A percentile compares a stretch with the other conserved stretches of the same genome.
These are phyloP conservation scores for Babesia ovata DNA, from an alignment of 169 alveolate genomes.

Conservation along the genomic window DNA sequence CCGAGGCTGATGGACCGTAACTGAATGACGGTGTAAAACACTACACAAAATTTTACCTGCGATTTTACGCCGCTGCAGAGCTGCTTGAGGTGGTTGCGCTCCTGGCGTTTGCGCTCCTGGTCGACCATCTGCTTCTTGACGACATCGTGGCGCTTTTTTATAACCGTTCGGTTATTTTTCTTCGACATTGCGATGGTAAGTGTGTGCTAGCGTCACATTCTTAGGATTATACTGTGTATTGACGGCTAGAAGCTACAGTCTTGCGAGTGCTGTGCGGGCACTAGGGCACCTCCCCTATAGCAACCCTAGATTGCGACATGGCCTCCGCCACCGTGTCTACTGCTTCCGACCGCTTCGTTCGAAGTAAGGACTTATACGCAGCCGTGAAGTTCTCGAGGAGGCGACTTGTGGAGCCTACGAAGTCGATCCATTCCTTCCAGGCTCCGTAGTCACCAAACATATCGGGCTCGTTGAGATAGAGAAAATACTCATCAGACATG, in stretches of 20 bases:
- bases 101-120: slow-evolving; percentile 39
- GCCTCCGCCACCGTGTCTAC: background rate
- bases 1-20: slow-evolving; percentile 6
- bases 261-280: background rate
- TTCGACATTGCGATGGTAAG: slow-evolving; percentile 28
- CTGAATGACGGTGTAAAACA: background rate
- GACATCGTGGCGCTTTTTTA: slow-evolving; percentile 43
- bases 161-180: slow-evolving; percentile 42
- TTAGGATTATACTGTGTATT: background rate
- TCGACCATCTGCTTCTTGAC: slow-evolving; percentile 50
- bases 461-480: slow-evolving; percentile 64
- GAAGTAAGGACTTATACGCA: slow-evolving; percentile 9
- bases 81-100: slow-evolving; percentile 20
- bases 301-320: background rate
- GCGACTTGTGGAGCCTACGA: slow-evolving; percentile 12
- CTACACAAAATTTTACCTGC: slow-evolving; percentile 19
- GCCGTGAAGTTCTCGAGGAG: background rate
- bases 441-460: slow-evolving; percentile 50
- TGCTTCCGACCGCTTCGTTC: background rate
- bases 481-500: slow-evolving; percentile 55
- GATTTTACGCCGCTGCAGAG: slow-evolving; percentile 28
- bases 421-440: slow-evolving; percentile 67
- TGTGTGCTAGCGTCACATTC: background rate
- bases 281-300: background rate
- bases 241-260: background rate